A percentile compares a stretch with the other conserved stretches of the same genome.
Evolutionary conservation across 495 filamentous ascomycete genomes (phyloP).

Genomic region (Talaromyces stipitatus): DNA sequence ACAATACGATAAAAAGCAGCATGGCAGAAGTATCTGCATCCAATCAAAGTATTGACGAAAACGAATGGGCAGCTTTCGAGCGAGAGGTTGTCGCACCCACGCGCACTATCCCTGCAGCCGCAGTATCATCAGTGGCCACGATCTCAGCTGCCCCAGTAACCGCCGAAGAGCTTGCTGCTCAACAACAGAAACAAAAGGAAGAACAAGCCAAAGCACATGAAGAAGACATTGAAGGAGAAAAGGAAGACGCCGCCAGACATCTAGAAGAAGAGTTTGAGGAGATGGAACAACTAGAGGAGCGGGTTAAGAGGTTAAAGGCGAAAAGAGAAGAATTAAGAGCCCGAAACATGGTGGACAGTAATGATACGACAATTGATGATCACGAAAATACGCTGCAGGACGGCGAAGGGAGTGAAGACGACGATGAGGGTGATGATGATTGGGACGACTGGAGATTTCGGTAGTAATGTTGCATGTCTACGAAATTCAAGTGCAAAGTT

Average conservation of each 20-base stretch:
- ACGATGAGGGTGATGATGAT: constrained; percentile 50
- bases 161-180: constrained; percentile 63
- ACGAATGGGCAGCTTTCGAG: constrained; percentile 88
- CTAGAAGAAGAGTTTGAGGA: constrained; percentile 88
- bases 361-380: constrained; percentile 21
- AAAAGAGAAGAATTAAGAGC: constrained; percentile 52
- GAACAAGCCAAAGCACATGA: constrained; percentile 37
- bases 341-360: constrained; percentile 25
- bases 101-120: constrained; percentile 24
- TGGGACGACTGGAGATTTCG: constrained; percentile 68
- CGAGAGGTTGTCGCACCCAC: constrained; percentile 65
- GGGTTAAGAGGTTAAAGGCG: constrained; percentile 70
- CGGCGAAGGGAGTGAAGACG: constrained; percentile 52
- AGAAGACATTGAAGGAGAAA: constrained; percentile 67
- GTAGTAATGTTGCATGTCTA: constrained; percentile 15
- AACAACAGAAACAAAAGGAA: constrained; percentile 50
- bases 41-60: constrained; percentile 54
- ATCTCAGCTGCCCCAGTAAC: constrained; percentile 65
- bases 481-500: background rate
- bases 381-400: constrained; percentile 33
- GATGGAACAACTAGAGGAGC: constrained; percentile 83
- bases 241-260: constrained; percentile 73
- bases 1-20: constrained; percentile 7
- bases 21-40: constrained; percentile 13
- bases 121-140: constrained; percentile 29